Evolutionary conservation across 345 rosid species (phyloP).

Genomic region (Ricinus communis): DNA sequence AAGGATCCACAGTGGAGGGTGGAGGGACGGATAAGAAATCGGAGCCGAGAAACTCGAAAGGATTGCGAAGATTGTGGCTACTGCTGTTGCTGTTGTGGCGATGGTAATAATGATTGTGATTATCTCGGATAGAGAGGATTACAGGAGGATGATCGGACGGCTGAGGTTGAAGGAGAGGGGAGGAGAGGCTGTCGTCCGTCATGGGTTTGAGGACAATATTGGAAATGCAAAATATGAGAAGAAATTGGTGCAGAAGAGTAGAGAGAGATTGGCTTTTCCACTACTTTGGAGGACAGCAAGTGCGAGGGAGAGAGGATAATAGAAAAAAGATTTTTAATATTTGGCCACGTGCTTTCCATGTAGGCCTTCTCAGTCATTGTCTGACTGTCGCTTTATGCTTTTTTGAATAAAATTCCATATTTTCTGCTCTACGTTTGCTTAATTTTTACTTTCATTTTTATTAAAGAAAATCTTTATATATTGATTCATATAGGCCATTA

Average conservation of each 20-base stretch:
- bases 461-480: no score
- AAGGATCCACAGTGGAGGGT: conserved; percentile 66
- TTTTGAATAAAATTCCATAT: no score
- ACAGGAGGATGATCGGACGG: conserved; percentile 45
- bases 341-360: no score
- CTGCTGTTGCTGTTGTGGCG: conserved; percentile 1
- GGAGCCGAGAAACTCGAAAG: conserved; percentile 60
- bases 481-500: no score
- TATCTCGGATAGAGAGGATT: conserved; percentile 45
- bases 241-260: not conserved
- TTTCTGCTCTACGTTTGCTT: no score
- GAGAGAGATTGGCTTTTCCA: no score
- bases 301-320: no score
- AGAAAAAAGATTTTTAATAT: no score
- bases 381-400: no score
- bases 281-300: not conserved
- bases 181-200: conserved; percentile 54
- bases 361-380: no score
- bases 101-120: conserved; percentile 13
- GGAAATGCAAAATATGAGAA: no score
- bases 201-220: conserved; percentile 31
- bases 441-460: no score
- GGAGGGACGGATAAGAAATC: conserved; percentile 47
- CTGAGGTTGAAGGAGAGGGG: conserved; percentile 52
- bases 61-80: conserved; percentile 35